Evolutionary conservation across 225 moss, liverwort and hornwort species (phyloP).

Genomic region (Anthoceros angustus): DNA sequence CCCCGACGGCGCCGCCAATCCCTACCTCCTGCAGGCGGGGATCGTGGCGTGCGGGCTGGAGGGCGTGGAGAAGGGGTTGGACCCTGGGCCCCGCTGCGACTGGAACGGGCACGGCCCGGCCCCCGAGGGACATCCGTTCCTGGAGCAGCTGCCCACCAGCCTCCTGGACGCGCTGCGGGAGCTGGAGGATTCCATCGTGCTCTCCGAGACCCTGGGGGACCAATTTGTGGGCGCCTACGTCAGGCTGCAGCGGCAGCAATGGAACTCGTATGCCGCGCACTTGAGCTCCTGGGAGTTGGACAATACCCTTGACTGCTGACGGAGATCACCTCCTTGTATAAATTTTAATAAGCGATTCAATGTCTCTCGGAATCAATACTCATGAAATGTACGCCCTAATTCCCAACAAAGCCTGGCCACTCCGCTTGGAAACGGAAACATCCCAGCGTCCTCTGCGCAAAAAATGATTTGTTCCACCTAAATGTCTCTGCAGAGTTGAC

Average conservation of each 20-base stretch:
- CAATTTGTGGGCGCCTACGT: conserved; percentile 41
- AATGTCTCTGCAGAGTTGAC: too few relatives aligned
- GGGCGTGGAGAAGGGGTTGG: conserved; percentile 26
- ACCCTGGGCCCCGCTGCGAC: conserved; percentile 50
- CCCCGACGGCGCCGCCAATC: conserved; percentile 85
- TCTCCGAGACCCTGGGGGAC: conserved; percentile 37
- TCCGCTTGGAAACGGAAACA: too few relatives aligned
- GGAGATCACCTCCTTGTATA: background rate
- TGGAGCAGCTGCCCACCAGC: conserved; percentile 18
- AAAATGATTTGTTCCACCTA: too few relatives aligned
- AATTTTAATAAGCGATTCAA: background rate
- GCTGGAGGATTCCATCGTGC: conserved; percentile 13
- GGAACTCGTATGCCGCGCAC: conserved; percentile 48
- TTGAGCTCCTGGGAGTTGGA: conserved; percentile 74
- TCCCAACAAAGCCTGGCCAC: too few relatives aligned
- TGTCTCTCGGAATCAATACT: too few relatives aligned
- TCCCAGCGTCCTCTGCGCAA: too few relatives aligned
- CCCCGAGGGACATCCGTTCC: conserved; percentile 15
- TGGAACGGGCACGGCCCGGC: conserved; percentile 65
- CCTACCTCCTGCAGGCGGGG: conserved; percentile 75
- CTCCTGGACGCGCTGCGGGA: conserved; percentile 28
- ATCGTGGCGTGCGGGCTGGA: conserved; percentile 67
- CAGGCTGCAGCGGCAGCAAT: conserved; percentile 55
- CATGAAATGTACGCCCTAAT: too few relatives aligned
- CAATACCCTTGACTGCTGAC: conserved; percentile 63